These are phyloP conservation scores for Neofusicoccum cordaticola DNA, from an alignment of 2,329 filamentous ascomycete species.

Conservation along the genomic window DNA sequence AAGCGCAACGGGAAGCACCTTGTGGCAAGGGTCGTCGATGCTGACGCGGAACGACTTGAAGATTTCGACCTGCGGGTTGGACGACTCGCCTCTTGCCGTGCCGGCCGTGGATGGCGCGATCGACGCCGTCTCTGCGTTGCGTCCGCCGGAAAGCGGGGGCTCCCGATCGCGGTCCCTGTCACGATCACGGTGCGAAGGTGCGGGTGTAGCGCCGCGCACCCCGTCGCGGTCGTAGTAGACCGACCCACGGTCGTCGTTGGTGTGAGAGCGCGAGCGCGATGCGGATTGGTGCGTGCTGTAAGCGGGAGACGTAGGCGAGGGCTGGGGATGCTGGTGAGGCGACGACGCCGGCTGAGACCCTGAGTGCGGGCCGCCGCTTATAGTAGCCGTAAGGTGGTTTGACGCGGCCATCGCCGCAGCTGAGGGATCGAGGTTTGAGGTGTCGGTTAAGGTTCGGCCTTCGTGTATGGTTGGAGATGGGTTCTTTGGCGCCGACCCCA, in stretches of 20 bases:
- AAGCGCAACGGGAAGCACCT: constrained; percentile 89
- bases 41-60: constrained; percentile 98
- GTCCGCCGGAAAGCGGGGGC: constrained; percentile 36
- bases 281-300: constrained; percentile 14
- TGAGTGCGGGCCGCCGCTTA: constrained; percentile 31
- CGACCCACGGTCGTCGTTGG: constrained; percentile 24
- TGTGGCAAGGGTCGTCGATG: constrained; percentile 97
- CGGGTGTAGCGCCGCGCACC: constrained; percentile 1
- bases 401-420: constrained; percentile 51
- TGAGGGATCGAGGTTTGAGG: constrained; percentile 47
- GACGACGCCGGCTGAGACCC: constrained; percentile 35
- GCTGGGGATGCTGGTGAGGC: constrained; percentile 34
- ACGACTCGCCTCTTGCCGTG: constrained; percentile 21
- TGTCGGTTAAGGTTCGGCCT: constrained; percentile 40
- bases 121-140: constrained; percentile 25
- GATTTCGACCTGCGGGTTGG: constrained; percentile 72
- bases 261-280: constrained; percentile 21
- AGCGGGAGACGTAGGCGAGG: constrained; percentile 23
- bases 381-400: constrained; percentile 50
- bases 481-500: constrained; percentile 48
- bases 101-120: constrained; percentile 14
- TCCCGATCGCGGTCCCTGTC: constrained; percentile 18
- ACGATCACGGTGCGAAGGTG: constrained; percentile 4
- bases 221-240: constrained; percentile 5
- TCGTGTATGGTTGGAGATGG: constrained; percentile 51